Evolutionary conservation across 345 rosid species (phyloP).

Genomic region (Syzygium aromaticum): DNA sequence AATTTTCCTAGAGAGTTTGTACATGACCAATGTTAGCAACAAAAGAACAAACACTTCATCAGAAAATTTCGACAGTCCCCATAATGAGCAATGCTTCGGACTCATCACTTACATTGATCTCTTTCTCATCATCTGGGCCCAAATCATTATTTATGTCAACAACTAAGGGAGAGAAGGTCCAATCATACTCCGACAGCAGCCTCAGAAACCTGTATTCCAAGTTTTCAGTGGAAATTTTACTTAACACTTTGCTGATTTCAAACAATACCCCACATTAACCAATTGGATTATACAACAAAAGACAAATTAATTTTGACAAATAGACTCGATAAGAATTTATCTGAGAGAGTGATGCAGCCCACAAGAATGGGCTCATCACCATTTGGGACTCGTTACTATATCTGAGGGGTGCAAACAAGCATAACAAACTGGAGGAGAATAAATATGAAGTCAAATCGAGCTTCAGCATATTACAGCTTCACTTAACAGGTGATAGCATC

Average conservation of each 20-base stretch:
- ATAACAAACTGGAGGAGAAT: background rate
- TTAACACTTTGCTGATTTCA: background rate
- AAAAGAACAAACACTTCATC: background rate
- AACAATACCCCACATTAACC: background rate
- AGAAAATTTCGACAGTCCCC: background rate
- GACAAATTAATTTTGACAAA: background rate
- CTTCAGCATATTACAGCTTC: background rate
- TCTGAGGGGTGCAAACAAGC: background rate
- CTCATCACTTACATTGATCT: constrained; percentile 50
- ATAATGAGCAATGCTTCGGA: background rate
- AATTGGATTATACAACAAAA: background rate
- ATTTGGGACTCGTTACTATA: background rate
- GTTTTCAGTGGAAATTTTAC: background rate
- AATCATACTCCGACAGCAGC: constrained; percentile 67
- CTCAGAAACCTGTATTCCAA: constrained; percentile 63
- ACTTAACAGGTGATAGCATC: background rate
- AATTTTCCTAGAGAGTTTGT: constrained; percentile 44
- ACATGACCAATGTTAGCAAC: background rate
- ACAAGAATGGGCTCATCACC: background rate
- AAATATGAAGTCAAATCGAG: background rate
- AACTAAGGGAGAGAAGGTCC: constrained; percentile 73
- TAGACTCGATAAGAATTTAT: background rate
- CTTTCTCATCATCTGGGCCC: constrained; percentile 52
- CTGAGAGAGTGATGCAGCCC: background rate
- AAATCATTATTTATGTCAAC: constrained; percentile 84